Evolutionary conservation across 2,329 filamentous ascomycete genomes (phyloP).

Genomic region (Pseudogymnoascus sp.): DNA sequence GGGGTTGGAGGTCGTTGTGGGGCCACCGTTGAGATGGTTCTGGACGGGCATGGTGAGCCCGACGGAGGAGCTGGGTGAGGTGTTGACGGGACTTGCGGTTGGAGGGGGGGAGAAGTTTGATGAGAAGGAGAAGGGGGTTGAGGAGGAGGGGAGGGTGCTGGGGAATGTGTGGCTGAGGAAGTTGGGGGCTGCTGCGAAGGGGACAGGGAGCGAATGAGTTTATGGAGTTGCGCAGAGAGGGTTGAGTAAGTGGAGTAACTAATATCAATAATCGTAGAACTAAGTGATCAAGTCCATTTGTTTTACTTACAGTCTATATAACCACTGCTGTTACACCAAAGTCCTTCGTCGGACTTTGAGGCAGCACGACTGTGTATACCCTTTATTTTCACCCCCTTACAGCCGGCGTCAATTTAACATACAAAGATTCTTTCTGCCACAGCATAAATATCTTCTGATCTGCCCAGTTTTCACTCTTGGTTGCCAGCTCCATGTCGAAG

Average conservation of each 20-base stretch:
- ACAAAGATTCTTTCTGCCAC: constrained; percentile 16
- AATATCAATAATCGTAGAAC: background rate
- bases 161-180: constrained; percentile 33
- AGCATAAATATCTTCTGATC: constrained; percentile 14
- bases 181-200: constrained; percentile 25
- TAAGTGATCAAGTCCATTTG: background rate
- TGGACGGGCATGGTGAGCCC: constrained; percentile 32
- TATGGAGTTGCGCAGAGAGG: background rate
- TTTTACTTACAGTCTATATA: background rate
- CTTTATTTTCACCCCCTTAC: background rate
- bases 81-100: constrained; percentile 40
- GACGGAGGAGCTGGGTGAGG: constrained; percentile 38
- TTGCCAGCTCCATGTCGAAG: constrained; percentile 15
- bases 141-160: constrained; percentile 30
- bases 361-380: too few species aligned
- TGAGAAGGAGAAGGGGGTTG: constrained; percentile 29
- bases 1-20: constrained; percentile 10
- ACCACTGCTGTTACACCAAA: background rate
- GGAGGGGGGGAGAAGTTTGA: constrained; percentile 34
- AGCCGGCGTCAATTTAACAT: constrained; percentile 11
- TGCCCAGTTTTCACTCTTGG: constrained; percentile 12
- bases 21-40: constrained; percentile 23
- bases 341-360: background rate
- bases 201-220: background rate
- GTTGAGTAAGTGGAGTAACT: background rate